These are phyloP conservation scores for Cladosporium colombiae DNA, from an alignment of 2,329 filamentous ascomycete genomes.

Conservation along the genomic window DNA sequence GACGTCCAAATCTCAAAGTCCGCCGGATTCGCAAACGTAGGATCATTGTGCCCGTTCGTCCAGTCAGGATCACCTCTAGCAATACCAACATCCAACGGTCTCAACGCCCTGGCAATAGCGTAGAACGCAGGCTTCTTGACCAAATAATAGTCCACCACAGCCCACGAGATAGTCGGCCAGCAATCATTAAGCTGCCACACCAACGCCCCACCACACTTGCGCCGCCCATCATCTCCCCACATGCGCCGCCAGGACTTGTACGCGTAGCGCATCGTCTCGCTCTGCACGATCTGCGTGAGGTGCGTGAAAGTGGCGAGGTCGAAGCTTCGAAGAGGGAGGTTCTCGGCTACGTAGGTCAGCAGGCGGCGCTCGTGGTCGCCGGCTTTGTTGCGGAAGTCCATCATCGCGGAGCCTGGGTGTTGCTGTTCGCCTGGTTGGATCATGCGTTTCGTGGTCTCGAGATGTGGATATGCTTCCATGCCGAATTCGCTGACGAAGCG, in stretches of 20 bases:
- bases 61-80: constrained; percentile 62
- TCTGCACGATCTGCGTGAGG: constrained; percentile 61
- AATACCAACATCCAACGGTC: constrained; percentile 69
- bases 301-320: constrained; percentile 57
- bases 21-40: constrained; percentile 52
- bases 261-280: constrained; percentile 61
- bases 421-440: constrained; percentile 73
- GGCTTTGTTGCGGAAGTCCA: constrained; percentile 97
- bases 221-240: constrained; percentile 64
- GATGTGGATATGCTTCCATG: constrained; percentile 86
- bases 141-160: constrained; percentile 76
- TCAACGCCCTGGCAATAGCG: constrained; percentile 75
- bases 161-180: constrained; percentile 80
- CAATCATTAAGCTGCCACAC: constrained; percentile 88
- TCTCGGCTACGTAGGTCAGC: constrained; percentile 86
- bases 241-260: constrained; percentile 69
- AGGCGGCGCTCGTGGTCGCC: constrained; percentile 83
- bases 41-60: constrained; percentile 59
- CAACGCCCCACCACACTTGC: constrained; percentile 72
- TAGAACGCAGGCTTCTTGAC: constrained; percentile 78
- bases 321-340: constrained; percentile 63
- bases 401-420: constrained; percentile 78
- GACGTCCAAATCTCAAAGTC: constrained; percentile 59
- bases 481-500: constrained; percentile 94
- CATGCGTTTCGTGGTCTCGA: constrained; percentile 81